phyloP scores from a whole-genome alignment of 345 rosid species.

The Nasturtium officinale region DNA sequence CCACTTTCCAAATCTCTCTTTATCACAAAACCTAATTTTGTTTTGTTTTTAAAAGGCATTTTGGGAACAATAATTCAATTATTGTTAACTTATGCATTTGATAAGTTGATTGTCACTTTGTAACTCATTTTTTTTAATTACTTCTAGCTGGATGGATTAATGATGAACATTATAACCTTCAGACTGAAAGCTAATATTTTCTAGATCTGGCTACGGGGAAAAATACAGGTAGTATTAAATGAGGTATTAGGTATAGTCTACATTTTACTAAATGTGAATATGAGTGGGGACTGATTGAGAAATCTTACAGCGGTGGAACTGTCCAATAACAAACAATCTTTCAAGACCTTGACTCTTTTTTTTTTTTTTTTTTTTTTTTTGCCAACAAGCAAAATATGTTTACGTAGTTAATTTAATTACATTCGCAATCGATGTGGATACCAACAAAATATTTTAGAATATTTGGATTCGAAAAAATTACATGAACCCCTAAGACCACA shows the following conservation, averaged over 20 bases:
- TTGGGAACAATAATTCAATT: neutral
- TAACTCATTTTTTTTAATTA: too few species aligned
- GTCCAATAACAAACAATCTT: neutral
- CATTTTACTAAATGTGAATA: neutral
- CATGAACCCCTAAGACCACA: neutral
- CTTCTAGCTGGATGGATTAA: neutral
- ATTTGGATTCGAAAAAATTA: too few species aligned
- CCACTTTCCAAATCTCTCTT: conserved; percentile 27
- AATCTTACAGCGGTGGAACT: neutral
- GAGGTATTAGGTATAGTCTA: too few species aligned
- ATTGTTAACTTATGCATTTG: neutral
- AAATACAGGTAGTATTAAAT: neutral
- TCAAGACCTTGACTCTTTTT: neutral
- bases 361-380: neutral
- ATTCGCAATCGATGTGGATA: too few species aligned
- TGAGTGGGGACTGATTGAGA: neutral
- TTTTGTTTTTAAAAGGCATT: too few species aligned
- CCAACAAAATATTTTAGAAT: too few species aligned
- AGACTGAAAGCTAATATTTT: neutral
- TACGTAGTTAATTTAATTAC: too few species aligned
- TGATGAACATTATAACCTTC: neutral
- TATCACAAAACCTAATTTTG: neutral
- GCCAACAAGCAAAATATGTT: neutral
- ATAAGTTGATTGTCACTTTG: neutral
- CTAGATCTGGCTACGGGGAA: neutral